A percentile compares a stretch with the other conserved stretches of the same genome.
Evolutionary conservation across 1,139 yeast genomes (phyloP).

Genomic region (Candida frijolesensis): DNA sequence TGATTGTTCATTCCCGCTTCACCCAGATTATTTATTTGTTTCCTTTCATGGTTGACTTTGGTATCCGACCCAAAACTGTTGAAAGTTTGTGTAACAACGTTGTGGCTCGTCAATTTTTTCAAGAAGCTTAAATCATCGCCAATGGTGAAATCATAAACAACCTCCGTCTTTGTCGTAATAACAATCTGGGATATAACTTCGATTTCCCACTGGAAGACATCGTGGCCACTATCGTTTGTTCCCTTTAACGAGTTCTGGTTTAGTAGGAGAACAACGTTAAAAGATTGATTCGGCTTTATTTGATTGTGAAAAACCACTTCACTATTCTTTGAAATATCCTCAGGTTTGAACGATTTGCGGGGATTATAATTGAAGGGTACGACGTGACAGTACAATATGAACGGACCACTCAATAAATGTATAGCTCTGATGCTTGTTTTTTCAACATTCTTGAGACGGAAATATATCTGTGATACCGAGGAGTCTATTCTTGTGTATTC

Average conservation of each 20-base stretch:
- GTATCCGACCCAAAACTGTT: slow-evolving; percentile 15
- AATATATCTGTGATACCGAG: slow-evolving; percentile 25
- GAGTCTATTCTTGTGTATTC: slow-evolving; percentile 27
- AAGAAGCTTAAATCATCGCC: slow-evolving; percentile 42
- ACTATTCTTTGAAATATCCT: slow-evolving; percentile 21
- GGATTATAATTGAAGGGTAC: slow-evolving; percentile 52
- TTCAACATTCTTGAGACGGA: slow-evolving; percentile 55
- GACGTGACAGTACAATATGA: slow-evolving; percentile 59
- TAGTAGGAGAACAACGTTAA: slow-evolving; percentile 49
- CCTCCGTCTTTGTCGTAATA: slow-evolving; percentile 66
- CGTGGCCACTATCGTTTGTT: slow-evolving; percentile 17
- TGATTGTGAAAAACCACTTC: slow-evolving; percentile 43
- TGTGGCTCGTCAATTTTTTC: slow-evolving; percentile 31
- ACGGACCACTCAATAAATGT: slow-evolving; percentile 61
- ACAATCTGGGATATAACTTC: slow-evolving; percentile 84
- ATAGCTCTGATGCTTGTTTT: slow-evolving; percentile 53
- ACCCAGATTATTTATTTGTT: not conserved
- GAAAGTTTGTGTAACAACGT: slow-evolving; percentile 21
- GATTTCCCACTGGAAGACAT: slow-evolving; percentile 67
- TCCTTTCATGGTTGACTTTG: not conserved
- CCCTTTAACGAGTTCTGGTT: slow-evolving; percentile 42
- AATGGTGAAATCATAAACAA: slow-evolving; percentile 67
- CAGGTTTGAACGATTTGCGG: slow-evolving; percentile 32
- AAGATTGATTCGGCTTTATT: slow-evolving; percentile 66
- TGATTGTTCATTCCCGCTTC: slow-evolving; percentile 7